These are phyloP conservation scores for Lathyrus sativus DNA, from an alignment of 306 rosid genomes.

Conservation along the genomic window DNA sequence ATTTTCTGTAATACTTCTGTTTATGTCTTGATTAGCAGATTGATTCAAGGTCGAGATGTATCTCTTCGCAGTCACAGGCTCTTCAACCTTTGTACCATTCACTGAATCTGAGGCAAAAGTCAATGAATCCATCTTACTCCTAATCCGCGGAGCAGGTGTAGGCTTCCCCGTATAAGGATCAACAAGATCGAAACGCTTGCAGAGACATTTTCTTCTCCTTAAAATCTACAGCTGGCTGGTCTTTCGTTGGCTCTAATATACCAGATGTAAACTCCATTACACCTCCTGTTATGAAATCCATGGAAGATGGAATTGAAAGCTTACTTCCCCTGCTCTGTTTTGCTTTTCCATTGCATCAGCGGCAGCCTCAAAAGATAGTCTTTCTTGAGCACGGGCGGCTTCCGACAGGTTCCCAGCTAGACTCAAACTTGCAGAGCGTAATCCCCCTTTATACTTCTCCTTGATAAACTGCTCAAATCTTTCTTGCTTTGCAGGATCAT, in stretches of 20 bases:
- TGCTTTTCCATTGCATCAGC: constrained; percentile 86
- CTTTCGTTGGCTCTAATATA: constrained; percentile 66
- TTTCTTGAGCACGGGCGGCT: too few species aligned
- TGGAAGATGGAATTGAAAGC: too few species aligned
- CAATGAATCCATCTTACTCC: constrained; percentile 81
- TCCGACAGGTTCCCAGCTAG: too few species aligned
- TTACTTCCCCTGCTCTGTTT: constrained; percentile 60
- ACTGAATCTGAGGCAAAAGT: constrained; percentile 80
- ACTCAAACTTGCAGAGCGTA: too few species aligned
- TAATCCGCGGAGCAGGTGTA: constrained; percentile 81
- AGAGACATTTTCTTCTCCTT: constrained; percentile 60
- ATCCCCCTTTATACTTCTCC: too few species aligned
- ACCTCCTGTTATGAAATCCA: constrained; percentile 65
- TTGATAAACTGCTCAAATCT: too few species aligned
- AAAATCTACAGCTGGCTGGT: constrained; percentile 53
- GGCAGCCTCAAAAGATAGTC: too few species aligned
- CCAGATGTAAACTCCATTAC: constrained; percentile 82
- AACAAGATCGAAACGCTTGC: constrained; percentile 95
- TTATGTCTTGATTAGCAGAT: too few species aligned
- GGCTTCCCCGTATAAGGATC: constrained; percentile 99
- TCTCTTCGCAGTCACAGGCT: constrained; percentile 42
- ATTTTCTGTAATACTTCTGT: too few species aligned
- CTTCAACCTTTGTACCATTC: constrained; percentile 60
- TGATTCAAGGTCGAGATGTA: constrained; percentile 40
- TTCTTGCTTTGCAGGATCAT: too few species aligned